Percentiles rank a stretch among this genome's conserved stretches.
Evolutionary conservation across 2,329 filamentous ascomycete species (phyloP).

Genomic region (Curvularia verruculosa): DNA sequence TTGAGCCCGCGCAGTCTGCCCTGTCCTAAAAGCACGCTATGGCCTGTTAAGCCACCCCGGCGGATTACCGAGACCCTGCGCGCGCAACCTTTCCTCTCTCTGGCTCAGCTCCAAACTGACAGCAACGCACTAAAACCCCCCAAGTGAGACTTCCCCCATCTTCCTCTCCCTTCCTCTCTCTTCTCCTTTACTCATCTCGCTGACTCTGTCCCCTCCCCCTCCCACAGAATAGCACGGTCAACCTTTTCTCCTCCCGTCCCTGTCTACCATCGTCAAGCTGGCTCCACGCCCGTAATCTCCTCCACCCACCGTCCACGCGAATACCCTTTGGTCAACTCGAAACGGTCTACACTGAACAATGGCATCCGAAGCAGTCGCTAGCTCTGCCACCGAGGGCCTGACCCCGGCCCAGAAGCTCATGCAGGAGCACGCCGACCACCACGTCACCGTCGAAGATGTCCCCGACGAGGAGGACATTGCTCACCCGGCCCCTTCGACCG

Average conservation of each 20-base stretch:
- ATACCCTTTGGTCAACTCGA: slow-evolving; percentile 47
- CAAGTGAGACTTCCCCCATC: not conserved
- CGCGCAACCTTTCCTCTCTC: slow-evolving; percentile 9
- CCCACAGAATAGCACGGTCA: not conserved
- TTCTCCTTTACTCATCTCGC: not conserved
- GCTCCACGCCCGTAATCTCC: slow-evolving; percentile 35
- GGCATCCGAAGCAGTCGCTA: slow-evolving; percentile 47
- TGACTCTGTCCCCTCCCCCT: slow-evolving; percentile 1
- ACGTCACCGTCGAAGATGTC: slow-evolving; percentile 78
- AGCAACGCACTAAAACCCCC: slow-evolving; percentile 12
- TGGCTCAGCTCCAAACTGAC: slow-evolving; percentile 16
- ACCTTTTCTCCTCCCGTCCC: not conserved
- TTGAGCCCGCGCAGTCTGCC: slow-evolving; percentile 2
- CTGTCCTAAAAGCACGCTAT: slow-evolving; percentile 5
- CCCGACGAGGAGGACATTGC: slow-evolving; percentile 77
- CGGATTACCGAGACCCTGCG: slow-evolving; percentile 10
- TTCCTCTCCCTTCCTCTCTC: not conserved
- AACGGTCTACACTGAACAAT: slow-evolving; percentile 48
- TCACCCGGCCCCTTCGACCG: slow-evolving; percentile 56
- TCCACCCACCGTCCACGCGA: slow-evolving; percentile 42
- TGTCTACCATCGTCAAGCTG: slow-evolving; percentile 27
- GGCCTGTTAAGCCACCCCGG: slow-evolving; percentile 11
- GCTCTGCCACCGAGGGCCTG: slow-evolving; percentile 44
- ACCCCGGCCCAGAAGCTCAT: slow-evolving; percentile 65
- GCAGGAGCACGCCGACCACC: slow-evolving; percentile 65